A percentile compares a stretch with the other conserved stretches of the same genome.
Conservation (phyloP, 805 yeast genomes). For the Spathaspora passalidarum region DNA sequence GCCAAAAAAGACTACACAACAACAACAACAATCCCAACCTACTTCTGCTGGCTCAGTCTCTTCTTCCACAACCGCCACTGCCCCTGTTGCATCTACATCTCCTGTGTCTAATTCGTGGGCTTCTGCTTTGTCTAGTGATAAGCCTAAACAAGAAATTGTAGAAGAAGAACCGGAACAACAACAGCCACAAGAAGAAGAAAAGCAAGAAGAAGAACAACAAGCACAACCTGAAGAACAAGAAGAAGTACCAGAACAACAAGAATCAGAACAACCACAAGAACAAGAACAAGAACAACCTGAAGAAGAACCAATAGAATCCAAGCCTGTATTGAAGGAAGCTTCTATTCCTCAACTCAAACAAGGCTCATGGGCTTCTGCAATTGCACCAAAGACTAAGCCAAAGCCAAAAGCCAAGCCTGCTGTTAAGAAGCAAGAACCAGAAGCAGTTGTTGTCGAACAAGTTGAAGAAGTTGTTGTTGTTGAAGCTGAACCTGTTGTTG, state of each 20-base stretch:
- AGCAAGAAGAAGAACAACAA: constrained; percentile 9
- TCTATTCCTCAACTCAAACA: constrained; percentile 46
- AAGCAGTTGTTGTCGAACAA: constrained; percentile 18
- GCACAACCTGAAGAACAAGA: constrained; percentile 13
- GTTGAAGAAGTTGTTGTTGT: constrained; percentile 22
- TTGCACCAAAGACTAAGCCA: constrained; percentile 48
- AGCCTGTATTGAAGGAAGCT: constrained; percentile 32
- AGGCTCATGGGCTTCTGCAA: constrained; percentile 70
- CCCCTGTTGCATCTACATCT: constrained; percentile 18
- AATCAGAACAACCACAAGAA: constrained; percentile 9
- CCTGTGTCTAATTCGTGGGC: constrained; percentile 40
- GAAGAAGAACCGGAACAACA: constrained; percentile 9
- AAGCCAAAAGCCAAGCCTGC: constrained; percentile 32
- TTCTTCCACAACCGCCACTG: constrained; percentile 15
- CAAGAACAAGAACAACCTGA: constrained; percentile 12
- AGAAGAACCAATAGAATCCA: constrained; percentile 16
- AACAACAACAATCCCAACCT: constrained; percentile 13
- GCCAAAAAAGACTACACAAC: constrained; percentile 1
- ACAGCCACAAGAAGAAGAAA: constrained; percentile 10
- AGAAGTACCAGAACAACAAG: constrained; percentile 13
- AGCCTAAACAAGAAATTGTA: constrained; percentile 27
- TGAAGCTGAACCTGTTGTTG: not conserved
- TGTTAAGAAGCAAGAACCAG: constrained; percentile 18
- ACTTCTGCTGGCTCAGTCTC: constrained; percentile 15
- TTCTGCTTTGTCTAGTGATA: constrained; percentile 38